Conservation (phyloP, 1,284 basidiomycete species). For the Clitocybe nebularis region DNA sequence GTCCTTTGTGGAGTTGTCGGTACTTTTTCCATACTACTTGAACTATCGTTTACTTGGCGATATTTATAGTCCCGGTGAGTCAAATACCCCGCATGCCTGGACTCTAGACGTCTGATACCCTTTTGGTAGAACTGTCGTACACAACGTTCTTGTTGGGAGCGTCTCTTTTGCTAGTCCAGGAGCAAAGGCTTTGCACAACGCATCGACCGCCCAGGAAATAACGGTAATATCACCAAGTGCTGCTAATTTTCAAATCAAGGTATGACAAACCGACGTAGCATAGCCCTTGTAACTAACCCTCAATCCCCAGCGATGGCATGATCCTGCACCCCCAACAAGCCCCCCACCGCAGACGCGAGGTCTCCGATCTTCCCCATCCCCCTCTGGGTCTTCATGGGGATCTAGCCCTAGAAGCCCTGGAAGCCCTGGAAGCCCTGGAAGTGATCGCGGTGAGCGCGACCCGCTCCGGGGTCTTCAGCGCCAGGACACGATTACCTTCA, state of each 20-base stretch:
- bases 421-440: slow-evolving; percentile 16
- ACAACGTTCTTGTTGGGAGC: slow-evolving; percentile 68
- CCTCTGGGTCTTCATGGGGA: slow-evolving; percentile 25
- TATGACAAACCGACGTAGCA: slow-evolving; percentile 28
- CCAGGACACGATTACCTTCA: slow-evolving; percentile 38
- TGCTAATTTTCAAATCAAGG: slow-evolving; percentile 64
- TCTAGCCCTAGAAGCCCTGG: slow-evolving; percentile 23
- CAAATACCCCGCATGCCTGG: slow-evolving; percentile 6
- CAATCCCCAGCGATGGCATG: slow-evolving; percentile 59
- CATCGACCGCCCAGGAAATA: slow-evolving; percentile 75
- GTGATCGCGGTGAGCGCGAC: slow-evolving; percentile 18
- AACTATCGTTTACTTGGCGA: slow-evolving; percentile 4
- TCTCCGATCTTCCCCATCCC: slow-evolving; percentile 28
- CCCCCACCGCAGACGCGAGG: slow-evolving; percentile 31
- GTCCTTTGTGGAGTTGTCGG: slow-evolving; percentile 67
- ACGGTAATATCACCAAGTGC: slow-evolving; percentile 65
- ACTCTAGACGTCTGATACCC: slow-evolving; percentile 15
- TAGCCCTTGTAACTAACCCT: not conserved
- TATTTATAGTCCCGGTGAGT: slow-evolving; percentile 32
- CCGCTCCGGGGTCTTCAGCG: slow-evolving; percentile 17
- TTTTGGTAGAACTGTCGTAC: slow-evolving; percentile 58
- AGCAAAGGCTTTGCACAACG: slow-evolving; percentile 69
- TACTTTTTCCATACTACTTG: slow-evolving; percentile 16
- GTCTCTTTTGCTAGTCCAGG: slow-evolving; percentile 70
- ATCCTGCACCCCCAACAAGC: slow-evolving; percentile 52